A percentile compares a stretch with the other conserved stretches of the same genome.
Conservation (phyloP, 2,329 filamentous ascomycete genomes). For the Exophiala bonariae region DNA sequence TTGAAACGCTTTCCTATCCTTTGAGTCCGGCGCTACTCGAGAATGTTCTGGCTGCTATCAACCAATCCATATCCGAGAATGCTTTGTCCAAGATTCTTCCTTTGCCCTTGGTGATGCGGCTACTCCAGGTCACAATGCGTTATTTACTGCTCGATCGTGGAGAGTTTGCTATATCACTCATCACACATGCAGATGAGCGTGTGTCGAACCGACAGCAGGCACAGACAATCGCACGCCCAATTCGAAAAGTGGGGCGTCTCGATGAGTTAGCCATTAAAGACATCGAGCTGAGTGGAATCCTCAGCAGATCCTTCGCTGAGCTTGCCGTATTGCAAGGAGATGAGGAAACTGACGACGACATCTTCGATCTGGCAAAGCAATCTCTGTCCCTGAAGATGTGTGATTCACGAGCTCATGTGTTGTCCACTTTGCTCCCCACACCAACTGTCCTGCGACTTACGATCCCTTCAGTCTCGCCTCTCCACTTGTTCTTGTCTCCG, state of each 20-base stretch:
- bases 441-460: slow-evolving; percentile 70
- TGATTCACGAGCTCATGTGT: slow-evolving; percentile 40
- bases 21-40: slow-evolving; percentile 72
- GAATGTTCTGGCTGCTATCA: slow-evolving; percentile 71
- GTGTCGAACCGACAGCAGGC: slow-evolving; percentile 68
- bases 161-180: slow-evolving; percentile 86
- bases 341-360: slow-evolving; percentile 72
- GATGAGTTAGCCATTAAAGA: slow-evolving; percentile 75
- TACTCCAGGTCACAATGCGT: slow-evolving; percentile 74
- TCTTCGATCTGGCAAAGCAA: slow-evolving; percentile 78
- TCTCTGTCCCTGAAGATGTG: slow-evolving; percentile 67
- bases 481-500: slow-evolving; percentile 82
- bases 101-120: slow-evolving; percentile 71
- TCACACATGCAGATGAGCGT: slow-evolving; percentile 79
- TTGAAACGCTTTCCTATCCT: slow-evolving; percentile 62
- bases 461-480: slow-evolving; percentile 71
- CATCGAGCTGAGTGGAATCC: slow-evolving; percentile 75
- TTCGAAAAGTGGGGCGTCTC: slow-evolving; percentile 37
- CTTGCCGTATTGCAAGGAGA: slow-evolving; percentile 76
- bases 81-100: slow-evolving; percentile 81
- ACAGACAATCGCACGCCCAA: slow-evolving; percentile 42
- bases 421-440: slow-evolving; percentile 65
- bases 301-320: slow-evolving; percentile 76
- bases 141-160: slow-evolving; percentile 86
- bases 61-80: slow-evolving; percentile 78